These are phyloP conservation scores for Ustilago bromivora DNA, from an alignment of 1,284 basidiomycete genomes.

Conservation along the genomic window DNA sequence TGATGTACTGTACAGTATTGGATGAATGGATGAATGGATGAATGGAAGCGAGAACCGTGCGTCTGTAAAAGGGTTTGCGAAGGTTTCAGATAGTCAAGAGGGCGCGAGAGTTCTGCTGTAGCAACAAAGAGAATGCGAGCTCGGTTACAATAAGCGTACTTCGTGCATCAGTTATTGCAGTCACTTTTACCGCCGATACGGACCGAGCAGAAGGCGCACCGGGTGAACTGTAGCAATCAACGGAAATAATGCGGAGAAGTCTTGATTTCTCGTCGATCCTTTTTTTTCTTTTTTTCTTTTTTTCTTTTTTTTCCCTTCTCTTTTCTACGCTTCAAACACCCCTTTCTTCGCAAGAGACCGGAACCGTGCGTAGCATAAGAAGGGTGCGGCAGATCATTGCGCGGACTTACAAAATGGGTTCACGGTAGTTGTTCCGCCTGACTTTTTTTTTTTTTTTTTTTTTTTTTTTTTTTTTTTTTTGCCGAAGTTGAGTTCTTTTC, in stretches of 20 bases:
- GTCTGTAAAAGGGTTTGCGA: background rate
- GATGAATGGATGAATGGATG: background rate
- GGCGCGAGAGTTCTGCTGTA: background rate
- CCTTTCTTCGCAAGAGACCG: too few relatives aligned
- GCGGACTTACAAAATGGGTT: background rate
- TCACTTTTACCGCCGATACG: background rate
- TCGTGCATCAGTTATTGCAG: background rate
- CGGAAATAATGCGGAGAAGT: conserved; percentile 2
- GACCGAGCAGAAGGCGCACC: background rate
- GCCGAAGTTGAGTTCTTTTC: background rate
- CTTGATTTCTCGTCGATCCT: background rate
- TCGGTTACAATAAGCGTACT: background rate
- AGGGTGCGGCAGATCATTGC: background rate
- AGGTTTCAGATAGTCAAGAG: background rate
- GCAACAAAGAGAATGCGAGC: background rate
- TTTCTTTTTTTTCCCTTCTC: background rate
- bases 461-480: background rate
- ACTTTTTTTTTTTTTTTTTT: background rate
- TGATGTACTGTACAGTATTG: too few relatives aligned
- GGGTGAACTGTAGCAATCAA: too few relatives aligned
- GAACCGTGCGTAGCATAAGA: background rate
- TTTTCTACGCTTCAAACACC: background rate
- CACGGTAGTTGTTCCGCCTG: background rate
- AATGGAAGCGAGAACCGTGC: background rate
- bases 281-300: background rate